These are phyloP conservation scores for Nitzschia sp. DNA, from an alignment of 108 stramenopile genomes.

Conservation along the genomic window DNA sequence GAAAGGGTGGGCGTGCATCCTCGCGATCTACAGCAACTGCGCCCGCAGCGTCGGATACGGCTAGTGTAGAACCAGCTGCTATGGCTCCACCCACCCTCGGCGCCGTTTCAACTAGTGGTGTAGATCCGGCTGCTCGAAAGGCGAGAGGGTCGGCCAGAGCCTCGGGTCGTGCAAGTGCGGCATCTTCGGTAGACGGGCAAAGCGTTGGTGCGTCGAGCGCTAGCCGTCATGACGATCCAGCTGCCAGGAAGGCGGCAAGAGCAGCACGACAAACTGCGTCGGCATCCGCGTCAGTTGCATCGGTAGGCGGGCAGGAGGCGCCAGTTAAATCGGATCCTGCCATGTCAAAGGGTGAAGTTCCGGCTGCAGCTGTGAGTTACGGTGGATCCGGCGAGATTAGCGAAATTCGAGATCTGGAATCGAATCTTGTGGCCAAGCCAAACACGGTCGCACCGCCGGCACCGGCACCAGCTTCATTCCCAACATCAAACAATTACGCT, in stretches of 20 bases:
- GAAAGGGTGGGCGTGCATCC: background rate
- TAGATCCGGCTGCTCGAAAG: constrained; percentile 12
- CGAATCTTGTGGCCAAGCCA: background rate
- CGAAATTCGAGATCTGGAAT: background rate
- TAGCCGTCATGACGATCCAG: background rate
- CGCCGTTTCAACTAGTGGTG: constrained; percentile 1
- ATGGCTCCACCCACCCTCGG: background rate
- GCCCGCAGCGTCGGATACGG: background rate
- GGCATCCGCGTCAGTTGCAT: background rate
- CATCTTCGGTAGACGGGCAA: background rate
- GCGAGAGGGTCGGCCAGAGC: constrained; percentile 2
- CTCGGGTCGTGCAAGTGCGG: background rate
- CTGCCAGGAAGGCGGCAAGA: background rate
- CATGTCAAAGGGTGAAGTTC: background rate
- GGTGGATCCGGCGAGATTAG: background rate
- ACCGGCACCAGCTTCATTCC: background rate
- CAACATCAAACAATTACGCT: background rate
- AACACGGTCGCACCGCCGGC: background rate
- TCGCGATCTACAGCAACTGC: background rate
- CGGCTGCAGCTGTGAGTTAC: background rate
- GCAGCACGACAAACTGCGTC: background rate
- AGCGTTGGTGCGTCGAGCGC: background rate
- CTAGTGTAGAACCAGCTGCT: background rate
- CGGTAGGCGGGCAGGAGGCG: background rate
- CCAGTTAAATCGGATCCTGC: background rate